phyloP scores from a whole-genome alignment of 805 yeast species.

The Sugiyamaella americana region DNA sequence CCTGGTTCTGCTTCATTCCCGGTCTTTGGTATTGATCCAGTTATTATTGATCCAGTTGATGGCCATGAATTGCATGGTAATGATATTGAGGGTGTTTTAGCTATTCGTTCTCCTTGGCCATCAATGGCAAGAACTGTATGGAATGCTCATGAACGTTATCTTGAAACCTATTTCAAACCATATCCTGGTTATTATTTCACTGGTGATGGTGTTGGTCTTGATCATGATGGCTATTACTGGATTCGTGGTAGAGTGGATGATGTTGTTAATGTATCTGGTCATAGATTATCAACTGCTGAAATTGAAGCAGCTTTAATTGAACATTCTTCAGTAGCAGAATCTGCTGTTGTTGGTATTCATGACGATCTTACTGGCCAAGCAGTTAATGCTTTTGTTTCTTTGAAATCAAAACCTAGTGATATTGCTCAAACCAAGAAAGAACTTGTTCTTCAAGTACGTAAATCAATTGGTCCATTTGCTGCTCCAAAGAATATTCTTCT shows the following conservation, averaged over 20 bases:
- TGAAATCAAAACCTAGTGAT: conserved; percentile 49
- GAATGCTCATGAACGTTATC: conserved; percentile 76
- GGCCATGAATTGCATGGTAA: conserved; percentile 80
- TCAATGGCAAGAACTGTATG: conserved; percentile 96
- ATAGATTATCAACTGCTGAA: conserved; percentile 93
- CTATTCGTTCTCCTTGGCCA: conserved; percentile 89
- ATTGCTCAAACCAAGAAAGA: conserved; percentile 48
- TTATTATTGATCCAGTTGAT: conserved; percentile 84
- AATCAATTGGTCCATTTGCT: conserved; percentile 86
- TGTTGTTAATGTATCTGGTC: conserved; percentile 95
- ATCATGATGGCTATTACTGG: conserved; percentile 94
- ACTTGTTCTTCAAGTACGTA: conserved; percentile 79
- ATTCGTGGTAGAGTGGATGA: conserved; percentile 97
- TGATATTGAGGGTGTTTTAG: conserved; percentile 94
- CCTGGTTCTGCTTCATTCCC: conserved; percentile 98
- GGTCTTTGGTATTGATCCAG: conserved; percentile 88
- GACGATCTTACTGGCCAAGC: conserved; percentile 98
- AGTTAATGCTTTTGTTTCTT: conserved; percentile 85
- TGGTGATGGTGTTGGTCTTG: conserved; percentile 98
- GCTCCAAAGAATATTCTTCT: conserved; percentile 85
- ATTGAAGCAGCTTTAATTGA: conserved; percentile 87
- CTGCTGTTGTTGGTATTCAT: conserved; percentile 93
- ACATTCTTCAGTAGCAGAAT: conserved; percentile 75
- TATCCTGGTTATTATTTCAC: conserved; percentile 92
- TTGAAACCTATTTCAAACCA: conserved; percentile 88